Evolutionary conservation across 129 eudicot species (phyloP).

Genomic region (Flaveria linearis): DNA sequence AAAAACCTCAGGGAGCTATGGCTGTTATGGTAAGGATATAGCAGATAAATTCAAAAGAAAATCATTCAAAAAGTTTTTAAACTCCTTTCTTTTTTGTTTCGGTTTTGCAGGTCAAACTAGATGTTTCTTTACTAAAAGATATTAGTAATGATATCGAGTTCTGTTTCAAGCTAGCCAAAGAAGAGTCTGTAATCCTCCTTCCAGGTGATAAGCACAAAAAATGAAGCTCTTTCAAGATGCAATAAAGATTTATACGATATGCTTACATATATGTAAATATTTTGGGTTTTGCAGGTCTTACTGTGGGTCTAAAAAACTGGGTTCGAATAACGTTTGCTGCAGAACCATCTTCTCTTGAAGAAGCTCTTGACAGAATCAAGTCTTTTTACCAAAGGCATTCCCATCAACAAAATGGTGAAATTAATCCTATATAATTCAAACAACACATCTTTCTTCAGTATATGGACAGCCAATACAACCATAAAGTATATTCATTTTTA

Average conservation of each 20-base stretch:
- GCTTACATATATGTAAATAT: slow-evolving; percentile 2
- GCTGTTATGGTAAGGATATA: slow-evolving; percentile 62
- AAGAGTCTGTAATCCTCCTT: slow-evolving; percentile 85
- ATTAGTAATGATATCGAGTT: slow-evolving; percentile 85
- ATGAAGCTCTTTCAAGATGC: background rate
- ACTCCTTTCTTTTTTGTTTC: background rate
- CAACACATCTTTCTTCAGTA: background rate
- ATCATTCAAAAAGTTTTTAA: background rate
- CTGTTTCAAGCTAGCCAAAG: slow-evolving; percentile 93
- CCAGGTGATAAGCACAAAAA: slow-evolving; percentile 55
- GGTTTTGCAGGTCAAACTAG: slow-evolving; percentile 45
- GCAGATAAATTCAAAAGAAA: background rate
- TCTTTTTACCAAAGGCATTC: slow-evolving; percentile 62
- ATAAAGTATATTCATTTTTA: background rate
- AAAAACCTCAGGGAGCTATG: slow-evolving; percentile 91
- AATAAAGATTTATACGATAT: background rate
- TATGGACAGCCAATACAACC: background rate
- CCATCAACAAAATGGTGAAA: slow-evolving; percentile 20
- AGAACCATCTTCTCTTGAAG: slow-evolving; percentile 72
- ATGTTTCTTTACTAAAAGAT: slow-evolving; percentile 58
- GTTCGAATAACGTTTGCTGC: slow-evolving; percentile 87
- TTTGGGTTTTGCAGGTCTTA: slow-evolving; percentile 54
- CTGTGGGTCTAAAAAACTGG: slow-evolving; percentile 88
- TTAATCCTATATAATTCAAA: slow-evolving; percentile 1
- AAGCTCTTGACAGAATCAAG: slow-evolving; percentile 67